Evolutionary conservation across 129 eudicot species (phyloP), one percentile per base, ranked within the genome.

Genomic region (Deinandra increscens): DNA sequence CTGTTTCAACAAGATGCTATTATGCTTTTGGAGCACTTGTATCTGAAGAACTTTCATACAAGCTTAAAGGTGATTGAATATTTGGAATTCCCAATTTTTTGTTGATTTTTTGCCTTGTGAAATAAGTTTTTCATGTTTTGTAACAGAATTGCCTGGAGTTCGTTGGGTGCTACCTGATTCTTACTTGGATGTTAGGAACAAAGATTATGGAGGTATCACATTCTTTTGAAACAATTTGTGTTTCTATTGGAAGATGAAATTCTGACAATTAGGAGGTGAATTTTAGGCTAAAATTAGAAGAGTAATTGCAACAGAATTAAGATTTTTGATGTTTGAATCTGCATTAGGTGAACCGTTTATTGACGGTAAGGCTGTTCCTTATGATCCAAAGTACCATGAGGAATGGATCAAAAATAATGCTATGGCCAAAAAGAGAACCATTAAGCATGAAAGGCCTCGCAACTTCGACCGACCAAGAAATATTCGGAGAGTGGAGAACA

Each of bases 91-190:
- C 20, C 8, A 62, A 7, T 61, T 22, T 5, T 22, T 38, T 64
- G 1, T 23, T 1, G 31, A 14, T 3, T 72, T 38, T 20, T 22
- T 11, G 3, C 45, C 58, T 51, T 6, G 44, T 2, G 0, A 22
- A 23, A 19, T 53, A 5, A 4, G 0, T 1, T 38, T 41, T n/a
- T 51, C 3, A 9, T 73, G 2, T 7, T 72, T 23, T 36, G 5
- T 41, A 4, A 70, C 82, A 93, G 98, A 93, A 22, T 10, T 89
- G 45, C 86, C 87, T 13, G 76, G 78, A 1, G 96, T 93, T 60
- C 83, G 95, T 4, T 93, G 98, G 98, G 98, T 93, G 82, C 95
- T 93, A 29, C 98, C 98, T 44, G 98, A 93, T 74, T 93, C 98
- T 7, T 93, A 93, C 76, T 63, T 93, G 78, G 96, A 93, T 85